phyloP scores from a whole-genome alignment of 225 moss, liverwort and hornwort species.

The Sphagnum contortum region DNA sequence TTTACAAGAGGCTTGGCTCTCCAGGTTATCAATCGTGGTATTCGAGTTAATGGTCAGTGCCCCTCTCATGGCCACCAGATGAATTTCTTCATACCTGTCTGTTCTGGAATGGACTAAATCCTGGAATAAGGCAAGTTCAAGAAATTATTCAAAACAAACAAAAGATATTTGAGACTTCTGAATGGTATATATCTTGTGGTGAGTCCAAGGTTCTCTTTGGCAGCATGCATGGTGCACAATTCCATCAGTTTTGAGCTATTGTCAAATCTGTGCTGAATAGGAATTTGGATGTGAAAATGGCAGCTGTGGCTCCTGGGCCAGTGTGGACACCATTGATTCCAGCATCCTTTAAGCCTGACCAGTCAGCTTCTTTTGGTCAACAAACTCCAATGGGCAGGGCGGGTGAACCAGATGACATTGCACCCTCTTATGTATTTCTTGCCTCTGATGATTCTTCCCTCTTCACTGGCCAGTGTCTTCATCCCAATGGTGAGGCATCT shows the following conservation, averaged over 20 bases:
- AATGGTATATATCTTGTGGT: no score
- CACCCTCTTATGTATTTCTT: conserved; percentile 71
- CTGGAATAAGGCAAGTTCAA: no score
- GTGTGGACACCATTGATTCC: conserved; percentile 87
- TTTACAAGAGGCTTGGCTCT: conserved; percentile 66
- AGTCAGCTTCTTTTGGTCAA: conserved; percentile 35
- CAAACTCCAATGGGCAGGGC: conserved; percentile 67
- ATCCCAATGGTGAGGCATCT: conserved; percentile 58
- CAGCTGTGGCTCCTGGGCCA: conserved; percentile 86
- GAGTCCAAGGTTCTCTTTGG: no score
- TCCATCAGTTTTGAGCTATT: no score
- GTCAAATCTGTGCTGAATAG: no score
- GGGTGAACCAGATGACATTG: conserved; percentile 69
- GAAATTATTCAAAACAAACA: no score
- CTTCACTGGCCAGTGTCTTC: conserved; percentile 82
- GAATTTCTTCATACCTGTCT: no score
- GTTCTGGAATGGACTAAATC: no score
- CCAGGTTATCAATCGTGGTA: conserved; percentile 71
- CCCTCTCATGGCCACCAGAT: no score
- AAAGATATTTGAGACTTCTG: no score
- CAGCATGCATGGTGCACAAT: no score
- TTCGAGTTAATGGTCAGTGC: conserved; percentile 68
- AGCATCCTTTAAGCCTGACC: conserved; percentile 19
- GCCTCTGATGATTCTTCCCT: conserved; percentile 71
- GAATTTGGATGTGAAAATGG: neutral